Evolutionary conservation across 108 stramenopile genomes (phyloP).

Genomic region (Pelagomonas calceolata): DNA sequence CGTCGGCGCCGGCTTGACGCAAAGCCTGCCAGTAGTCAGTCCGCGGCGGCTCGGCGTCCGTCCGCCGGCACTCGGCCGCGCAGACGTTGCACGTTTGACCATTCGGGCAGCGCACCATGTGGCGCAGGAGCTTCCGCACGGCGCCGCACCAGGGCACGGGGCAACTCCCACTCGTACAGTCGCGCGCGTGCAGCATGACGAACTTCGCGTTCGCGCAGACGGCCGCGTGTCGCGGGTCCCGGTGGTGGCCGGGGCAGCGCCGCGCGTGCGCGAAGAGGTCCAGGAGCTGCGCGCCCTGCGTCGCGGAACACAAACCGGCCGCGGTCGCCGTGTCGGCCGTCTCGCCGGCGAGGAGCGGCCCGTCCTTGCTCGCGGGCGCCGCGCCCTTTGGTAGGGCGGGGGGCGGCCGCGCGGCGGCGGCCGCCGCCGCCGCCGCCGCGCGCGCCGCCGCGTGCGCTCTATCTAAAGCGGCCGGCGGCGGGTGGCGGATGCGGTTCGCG

Average conservation of each 20-base stretch:
- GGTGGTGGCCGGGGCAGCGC: constrained; percentile 42
- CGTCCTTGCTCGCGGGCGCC: not conserved
- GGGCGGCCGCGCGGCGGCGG: not conserved
- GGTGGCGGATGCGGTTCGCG: constrained; percentile 71
- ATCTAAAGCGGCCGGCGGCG: constrained; percentile 62
- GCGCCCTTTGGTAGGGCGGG: not conserved
- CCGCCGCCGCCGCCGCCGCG: not conserved
- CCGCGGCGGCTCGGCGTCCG: no score
- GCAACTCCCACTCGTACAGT: constrained; percentile 58
- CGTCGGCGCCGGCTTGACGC: no score
- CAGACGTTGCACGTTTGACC: constrained; percentile 12
- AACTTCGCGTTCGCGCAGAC: constrained; percentile 67
- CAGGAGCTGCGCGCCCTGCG: not conserved
- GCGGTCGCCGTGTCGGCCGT: no score
- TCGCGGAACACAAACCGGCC: no score
- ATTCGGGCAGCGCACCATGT: constrained; percentile 58
- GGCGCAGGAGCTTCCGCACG: constrained; percentile 69
- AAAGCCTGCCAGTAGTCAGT: no score
- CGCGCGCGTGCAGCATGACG: constrained; percentile 80
- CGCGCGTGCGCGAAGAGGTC: constrained; percentile 15
- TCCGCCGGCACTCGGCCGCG: not conserved
- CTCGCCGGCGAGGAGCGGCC: no score
- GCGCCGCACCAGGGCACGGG: constrained; percentile 86
- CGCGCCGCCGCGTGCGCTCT: constrained; percentile 38
- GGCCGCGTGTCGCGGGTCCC: constrained; percentile 50